Conservation (phyloP, 768 basidiomycete species). For the Russula dissimulans region DNA sequence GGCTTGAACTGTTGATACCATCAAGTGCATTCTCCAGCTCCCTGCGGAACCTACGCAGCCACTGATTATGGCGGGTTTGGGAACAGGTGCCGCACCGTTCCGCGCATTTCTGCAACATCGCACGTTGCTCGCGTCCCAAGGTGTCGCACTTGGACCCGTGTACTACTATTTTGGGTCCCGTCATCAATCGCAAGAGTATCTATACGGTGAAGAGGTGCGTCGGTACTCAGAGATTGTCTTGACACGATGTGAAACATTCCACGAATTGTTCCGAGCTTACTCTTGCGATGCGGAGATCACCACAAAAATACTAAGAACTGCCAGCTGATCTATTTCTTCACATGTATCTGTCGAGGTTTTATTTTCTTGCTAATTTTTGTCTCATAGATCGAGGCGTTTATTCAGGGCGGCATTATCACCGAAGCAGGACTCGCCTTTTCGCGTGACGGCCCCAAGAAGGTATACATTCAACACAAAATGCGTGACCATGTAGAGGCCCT, state of each 20-base stretch:
- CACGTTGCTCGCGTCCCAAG: slow-evolving; percentile 68
- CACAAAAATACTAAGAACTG: slow-evolving; percentile 18
- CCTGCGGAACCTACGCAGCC: slow-evolving; percentile 81
- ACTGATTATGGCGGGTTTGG: slow-evolving; percentile 96
- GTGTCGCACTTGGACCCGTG: slow-evolving; percentile 77
- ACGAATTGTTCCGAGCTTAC: neutral
- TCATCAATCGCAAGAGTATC: slow-evolving; percentile 89
- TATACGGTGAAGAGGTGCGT: slow-evolving; percentile 75
- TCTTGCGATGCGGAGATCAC: slow-evolving; percentile 17
- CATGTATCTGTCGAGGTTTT: neutral
- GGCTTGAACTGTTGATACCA: slow-evolving; percentile 2
- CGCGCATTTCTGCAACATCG: slow-evolving; percentile 97
- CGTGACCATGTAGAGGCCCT: slow-evolving; percentile 74
- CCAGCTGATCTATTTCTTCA: slow-evolving; percentile 13
- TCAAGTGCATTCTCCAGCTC: slow-evolving; percentile 37
- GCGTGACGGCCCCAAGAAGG: slow-evolving; percentile 83
- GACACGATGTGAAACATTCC: slow-evolving; percentile 16
- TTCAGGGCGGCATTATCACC: slow-evolving; percentile 75
- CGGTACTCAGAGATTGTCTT: neutral
- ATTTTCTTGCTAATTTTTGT: neutral
- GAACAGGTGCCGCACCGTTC: slow-evolving; percentile 98
- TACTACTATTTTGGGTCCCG: slow-evolving; percentile 99
- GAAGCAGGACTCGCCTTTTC: slow-evolving; percentile 95
- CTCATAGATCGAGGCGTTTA: slow-evolving; percentile 73
- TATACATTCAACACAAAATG: slow-evolving; percentile 99